Evolutionary conservation across 345 rosid species (phyloP).

Genomic region (Firmiana major): DNA sequence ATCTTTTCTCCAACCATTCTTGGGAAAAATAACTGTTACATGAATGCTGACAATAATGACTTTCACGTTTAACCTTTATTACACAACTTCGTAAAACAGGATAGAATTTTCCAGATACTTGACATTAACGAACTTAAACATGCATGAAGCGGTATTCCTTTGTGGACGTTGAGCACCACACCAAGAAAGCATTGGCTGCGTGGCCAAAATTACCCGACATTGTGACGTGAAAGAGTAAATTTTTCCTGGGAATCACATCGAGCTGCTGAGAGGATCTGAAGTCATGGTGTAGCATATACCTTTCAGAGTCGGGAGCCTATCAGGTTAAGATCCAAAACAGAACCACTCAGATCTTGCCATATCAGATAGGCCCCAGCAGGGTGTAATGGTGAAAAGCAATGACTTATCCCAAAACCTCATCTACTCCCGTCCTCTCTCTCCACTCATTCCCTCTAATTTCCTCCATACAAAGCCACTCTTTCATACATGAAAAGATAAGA

Average conservation of each 20-base stretch:
- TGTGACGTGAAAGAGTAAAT: neutral
- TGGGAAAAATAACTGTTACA: neutral
- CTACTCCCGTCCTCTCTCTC: constrained; percentile 41
- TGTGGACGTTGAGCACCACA: neutral
- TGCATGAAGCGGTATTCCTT: neutral
- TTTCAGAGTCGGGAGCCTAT: neutral
- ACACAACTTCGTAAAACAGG: neutral
- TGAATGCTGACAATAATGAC: no score
- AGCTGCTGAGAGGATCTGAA: neutral
- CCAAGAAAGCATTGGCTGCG: neutral
- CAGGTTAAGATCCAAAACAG: neutral
- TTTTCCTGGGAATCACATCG: neutral
- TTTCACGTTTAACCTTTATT: no score
- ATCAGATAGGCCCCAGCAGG: constrained; percentile 20
- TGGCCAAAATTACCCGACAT: neutral
- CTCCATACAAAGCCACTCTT: constrained; percentile 14
- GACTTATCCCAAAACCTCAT: constrained; percentile 74
- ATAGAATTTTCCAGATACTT: neutral
- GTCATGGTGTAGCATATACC: constrained; percentile 16
- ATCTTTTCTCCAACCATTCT: neutral
- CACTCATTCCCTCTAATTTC: constrained; percentile 48
- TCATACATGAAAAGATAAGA: constrained; percentile 34
- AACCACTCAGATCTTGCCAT: constrained; percentile 21
- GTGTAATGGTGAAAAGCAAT: neutral
- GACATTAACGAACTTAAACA: neutral